Conservation (phyloP, 345 rosid genomes). For the Linum lewisii region DNA sequence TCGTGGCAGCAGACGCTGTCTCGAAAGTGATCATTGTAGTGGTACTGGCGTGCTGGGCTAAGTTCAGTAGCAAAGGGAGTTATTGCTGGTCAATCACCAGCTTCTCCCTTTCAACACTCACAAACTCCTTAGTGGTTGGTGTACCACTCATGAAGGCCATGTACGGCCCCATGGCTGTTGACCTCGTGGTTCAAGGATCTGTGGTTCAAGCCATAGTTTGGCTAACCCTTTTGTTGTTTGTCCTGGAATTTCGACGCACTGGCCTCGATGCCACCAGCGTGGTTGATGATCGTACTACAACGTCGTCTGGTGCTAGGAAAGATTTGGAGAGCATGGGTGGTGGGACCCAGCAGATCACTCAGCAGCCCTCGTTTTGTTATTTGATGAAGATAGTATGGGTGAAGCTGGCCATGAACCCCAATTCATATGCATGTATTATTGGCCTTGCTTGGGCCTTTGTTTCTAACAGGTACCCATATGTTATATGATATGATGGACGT, state of each 20-base stretch:
- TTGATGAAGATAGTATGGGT: slow-evolving; percentile 44
- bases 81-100: slow-evolving; percentile 74
- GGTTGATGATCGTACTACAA: not conserved
- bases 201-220: slow-evolving; percentile 65
- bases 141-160: slow-evolving; percentile 59
- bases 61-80: slow-evolving; percentile 54
- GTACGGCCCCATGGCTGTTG: slow-evolving; percentile 65
- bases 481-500: no score
- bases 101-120: slow-evolving; percentile 56
- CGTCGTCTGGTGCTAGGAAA: no score
- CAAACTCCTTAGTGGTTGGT: slow-evolving; percentile 65
- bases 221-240: slow-evolving; percentile 60
- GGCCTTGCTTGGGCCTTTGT: slow-evolving; percentile 70
- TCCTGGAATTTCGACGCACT: slow-evolving; percentile 48
- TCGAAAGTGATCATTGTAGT: slow-evolving; percentile 52
- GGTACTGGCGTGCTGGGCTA: slow-evolving; percentile 55
- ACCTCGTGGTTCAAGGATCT: slow-evolving; percentile 63
- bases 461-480: slow-evolving; percentile 52
- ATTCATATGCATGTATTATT: slow-evolving; percentile 55
- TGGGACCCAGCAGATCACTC: not conserved
- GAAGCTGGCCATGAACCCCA: slow-evolving; percentile 60
- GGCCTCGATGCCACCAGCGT: slow-evolving; percentile 11
- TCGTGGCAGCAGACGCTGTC: slow-evolving; percentile 53
- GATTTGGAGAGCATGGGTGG: slow-evolving; percentile 24
- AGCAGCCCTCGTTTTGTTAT: slow-evolving; percentile 31